These are phyloP conservation scores for Guillardia theta DNA, from an alignment of 78 protist genomes.

Conservation along the genomic window DNA sequence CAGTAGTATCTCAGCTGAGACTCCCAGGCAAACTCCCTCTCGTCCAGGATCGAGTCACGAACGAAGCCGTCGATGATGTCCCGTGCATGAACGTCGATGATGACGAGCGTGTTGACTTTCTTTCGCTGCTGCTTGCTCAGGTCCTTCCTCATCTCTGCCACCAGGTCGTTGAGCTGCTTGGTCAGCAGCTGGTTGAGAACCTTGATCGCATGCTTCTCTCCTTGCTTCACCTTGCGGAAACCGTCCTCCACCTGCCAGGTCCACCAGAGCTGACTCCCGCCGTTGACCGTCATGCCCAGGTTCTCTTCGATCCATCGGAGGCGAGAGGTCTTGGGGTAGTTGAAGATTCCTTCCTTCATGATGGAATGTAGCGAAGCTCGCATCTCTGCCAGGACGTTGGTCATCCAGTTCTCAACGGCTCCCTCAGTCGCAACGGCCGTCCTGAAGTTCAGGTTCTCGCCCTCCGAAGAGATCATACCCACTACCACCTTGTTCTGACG, in stretches of 20 bases:
- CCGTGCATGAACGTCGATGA: constrained; percentile 90
- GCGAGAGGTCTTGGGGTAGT: constrained; percentile 58
- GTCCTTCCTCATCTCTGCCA: constrained; percentile 27
- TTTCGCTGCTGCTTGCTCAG: constrained; percentile 73
- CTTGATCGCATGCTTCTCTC: constrained; percentile 73
- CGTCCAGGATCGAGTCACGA: constrained; percentile 82
- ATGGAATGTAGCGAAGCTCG: constrained; percentile 53
- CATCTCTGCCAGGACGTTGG: constrained; percentile 75
- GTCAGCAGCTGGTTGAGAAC: constrained; percentile 33
- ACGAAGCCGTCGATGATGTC: constrained; percentile 87
- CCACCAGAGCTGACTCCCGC: constrained; percentile 90
- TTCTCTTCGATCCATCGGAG: not conserved
- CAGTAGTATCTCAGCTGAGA: constrained; percentile 89
- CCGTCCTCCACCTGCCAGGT: constrained; percentile 87
- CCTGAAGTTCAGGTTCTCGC: constrained; percentile 68
- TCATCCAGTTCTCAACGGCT: constrained; percentile 88
- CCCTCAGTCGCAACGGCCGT: constrained; percentile 67
- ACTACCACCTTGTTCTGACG: constrained; percentile 33
- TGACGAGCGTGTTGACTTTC: constrained; percentile 81
- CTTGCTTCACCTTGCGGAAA: constrained; percentile 62
- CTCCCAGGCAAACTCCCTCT: constrained; percentile 91
- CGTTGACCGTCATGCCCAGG: constrained; percentile 68
- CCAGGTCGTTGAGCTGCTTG: not conserved
- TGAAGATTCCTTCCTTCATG: constrained; percentile 75
- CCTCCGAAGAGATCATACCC: constrained; percentile 75